Evolutionary conservation across 2,329 filamentous ascomycete species (phyloP).

Genomic region (Penicillium freii): DNA sequence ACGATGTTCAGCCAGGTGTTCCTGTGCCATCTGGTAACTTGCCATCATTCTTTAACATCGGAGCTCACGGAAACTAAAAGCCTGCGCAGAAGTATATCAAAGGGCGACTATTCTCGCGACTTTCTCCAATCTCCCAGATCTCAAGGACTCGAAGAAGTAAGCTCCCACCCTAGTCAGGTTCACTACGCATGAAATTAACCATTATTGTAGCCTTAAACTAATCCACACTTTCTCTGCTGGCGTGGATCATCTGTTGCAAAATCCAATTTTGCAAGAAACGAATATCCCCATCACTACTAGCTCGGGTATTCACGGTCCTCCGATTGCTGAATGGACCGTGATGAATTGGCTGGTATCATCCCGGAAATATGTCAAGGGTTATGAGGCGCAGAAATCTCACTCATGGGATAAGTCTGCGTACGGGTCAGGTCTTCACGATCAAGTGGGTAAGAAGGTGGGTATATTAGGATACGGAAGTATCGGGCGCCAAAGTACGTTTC

Average conservation of each 20-base stretch:
- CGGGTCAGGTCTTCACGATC: conserved; percentile 45
- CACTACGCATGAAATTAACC: not conserved
- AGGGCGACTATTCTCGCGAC: conserved; percentile 29
- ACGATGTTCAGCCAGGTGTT: conserved; percentile 7
- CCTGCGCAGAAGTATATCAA: conserved; percentile 20
- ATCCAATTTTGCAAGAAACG: conserved; percentile 54
- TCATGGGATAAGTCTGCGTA: conserved; percentile 45
- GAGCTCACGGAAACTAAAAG: not conserved
- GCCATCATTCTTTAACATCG: not conserved
- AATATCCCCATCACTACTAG: conserved; percentile 55
- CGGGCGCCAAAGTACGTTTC: conserved; percentile 54
- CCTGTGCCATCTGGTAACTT: conserved; percentile 27
- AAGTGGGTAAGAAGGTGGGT: conserved; percentile 58
- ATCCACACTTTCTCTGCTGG: conserved; percentile 61
- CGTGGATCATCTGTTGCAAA: conserved; percentile 53
- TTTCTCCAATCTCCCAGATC: conserved; percentile 25
- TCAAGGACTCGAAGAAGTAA: conserved; percentile 31
- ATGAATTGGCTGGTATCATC: conserved; percentile 60
- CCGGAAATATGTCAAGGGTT: conserved; percentile 54
- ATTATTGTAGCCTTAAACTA: conserved; percentile 40
- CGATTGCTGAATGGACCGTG: conserved; percentile 66
- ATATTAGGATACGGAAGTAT: conserved; percentile 64
- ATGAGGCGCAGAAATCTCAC: conserved; percentile 58
- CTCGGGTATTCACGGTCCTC: conserved; percentile 60
- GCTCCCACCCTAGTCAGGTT: not conserved